These are phyloP conservation scores for Raddia guianensis DNA, from an alignment of 176 grass and related monocot species.

Conservation along the genomic window DNA sequence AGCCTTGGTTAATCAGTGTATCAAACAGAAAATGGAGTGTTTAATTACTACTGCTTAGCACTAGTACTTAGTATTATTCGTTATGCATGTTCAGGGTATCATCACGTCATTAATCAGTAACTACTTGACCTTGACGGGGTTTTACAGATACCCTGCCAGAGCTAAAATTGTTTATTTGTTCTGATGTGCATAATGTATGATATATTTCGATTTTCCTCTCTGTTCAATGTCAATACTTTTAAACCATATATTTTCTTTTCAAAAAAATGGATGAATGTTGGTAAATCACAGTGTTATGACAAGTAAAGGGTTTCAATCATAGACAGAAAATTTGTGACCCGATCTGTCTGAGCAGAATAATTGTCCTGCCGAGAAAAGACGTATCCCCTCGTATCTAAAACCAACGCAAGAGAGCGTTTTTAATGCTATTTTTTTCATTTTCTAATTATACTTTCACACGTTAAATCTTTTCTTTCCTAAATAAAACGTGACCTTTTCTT, in stretches of 20 bases:
- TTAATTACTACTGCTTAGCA: not conserved
- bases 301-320: not conserved
- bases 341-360: not conserved
- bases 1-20: conserved; percentile 1
- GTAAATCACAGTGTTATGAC: not conserved
- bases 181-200: not conserved
- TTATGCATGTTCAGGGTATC: not conserved
- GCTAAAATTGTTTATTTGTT: not conserved
- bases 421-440: too few species aligned
- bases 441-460: too few species aligned
- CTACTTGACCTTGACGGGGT: not conserved
- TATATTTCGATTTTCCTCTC: not conserved
- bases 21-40: not conserved
- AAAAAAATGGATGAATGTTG: too few species aligned
- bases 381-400: too few species aligned
- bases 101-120: not conserved
- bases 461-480: too few species aligned
- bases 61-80: not conserved
- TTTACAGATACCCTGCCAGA: not conserved
- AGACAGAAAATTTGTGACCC: not conserved
- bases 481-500: too few species aligned
- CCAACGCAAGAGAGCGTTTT: too few species aligned
- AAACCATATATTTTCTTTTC: too few species aligned
- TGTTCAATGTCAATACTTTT: not conserved
- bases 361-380: not conserved